phyloP scores from a whole-genome alignment of 495 filamentous ascomycete genomes.

The Cenococcum geophilum region DNA sequence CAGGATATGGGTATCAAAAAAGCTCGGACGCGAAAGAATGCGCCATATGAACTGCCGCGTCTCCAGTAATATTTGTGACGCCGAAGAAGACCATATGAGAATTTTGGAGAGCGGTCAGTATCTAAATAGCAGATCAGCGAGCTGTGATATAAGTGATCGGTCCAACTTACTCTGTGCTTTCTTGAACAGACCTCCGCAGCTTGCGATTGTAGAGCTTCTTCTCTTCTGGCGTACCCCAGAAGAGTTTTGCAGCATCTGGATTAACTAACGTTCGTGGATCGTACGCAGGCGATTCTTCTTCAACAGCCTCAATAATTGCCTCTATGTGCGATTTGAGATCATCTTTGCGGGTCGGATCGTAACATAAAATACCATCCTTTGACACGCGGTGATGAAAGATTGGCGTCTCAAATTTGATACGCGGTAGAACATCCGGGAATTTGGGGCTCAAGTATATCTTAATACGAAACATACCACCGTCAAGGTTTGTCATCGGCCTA shows the following conservation, averaged over 20 bases:
- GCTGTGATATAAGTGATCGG: not conserved
- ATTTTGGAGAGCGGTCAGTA: constrained; percentile 1
- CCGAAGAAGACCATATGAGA: not conserved
- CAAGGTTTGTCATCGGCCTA: constrained; percentile 84
- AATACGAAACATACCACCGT: constrained; percentile 84
- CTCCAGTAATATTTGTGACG: not conserved
- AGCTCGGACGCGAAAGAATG: not conserved
- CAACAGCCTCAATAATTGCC: constrained; percentile 72
- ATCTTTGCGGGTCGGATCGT: constrained; percentile 65
- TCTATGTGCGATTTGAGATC: constrained; percentile 82
- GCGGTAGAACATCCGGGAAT: constrained; percentile 87
- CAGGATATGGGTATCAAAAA: constrained; percentile 7
- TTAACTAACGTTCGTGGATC: constrained; percentile 88
- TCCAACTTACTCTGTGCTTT: constrained; percentile 47
- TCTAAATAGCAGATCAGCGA: constrained; percentile 6
- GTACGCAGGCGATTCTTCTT: constrained; percentile 81
- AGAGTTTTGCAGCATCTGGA: constrained; percentile 77
- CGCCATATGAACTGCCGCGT: not conserved
- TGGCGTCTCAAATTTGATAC: constrained; percentile 70
- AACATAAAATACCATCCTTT: constrained; percentile 71
- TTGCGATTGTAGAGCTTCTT: constrained; percentile 78
- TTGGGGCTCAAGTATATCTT: constrained; percentile 75
- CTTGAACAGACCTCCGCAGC: constrained; percentile 56
- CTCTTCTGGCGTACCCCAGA: constrained; percentile 75
- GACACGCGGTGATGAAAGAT: constrained; percentile 90